Conservation (phyloP, 2,329 filamentous ascomycete species). For the Fusarium setosum region DNA sequence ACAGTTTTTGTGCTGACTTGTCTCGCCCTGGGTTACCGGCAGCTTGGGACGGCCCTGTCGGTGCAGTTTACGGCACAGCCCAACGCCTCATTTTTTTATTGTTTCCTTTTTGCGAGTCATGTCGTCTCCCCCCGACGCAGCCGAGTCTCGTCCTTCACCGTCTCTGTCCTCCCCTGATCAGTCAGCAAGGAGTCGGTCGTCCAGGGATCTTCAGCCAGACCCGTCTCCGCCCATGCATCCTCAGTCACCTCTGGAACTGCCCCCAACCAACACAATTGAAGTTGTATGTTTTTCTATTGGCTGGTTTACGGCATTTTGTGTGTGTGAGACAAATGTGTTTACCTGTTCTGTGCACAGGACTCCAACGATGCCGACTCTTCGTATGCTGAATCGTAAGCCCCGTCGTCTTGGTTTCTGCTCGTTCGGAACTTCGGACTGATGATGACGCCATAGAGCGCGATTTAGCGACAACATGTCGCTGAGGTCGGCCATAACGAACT, state of each 20-base stretch:
- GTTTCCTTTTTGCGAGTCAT: neutral
- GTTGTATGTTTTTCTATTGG: neutral
- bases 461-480: neutral
- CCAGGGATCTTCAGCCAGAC: neutral
- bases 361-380: neutral
- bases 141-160: neutral
- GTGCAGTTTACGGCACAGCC: no score
- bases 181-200: no score
- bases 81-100: no score
- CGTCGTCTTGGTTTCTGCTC: neutral
- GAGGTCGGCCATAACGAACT: neutral
- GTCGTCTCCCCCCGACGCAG: neutral
- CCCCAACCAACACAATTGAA: slow-evolving; percentile 1
- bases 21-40: neutral
- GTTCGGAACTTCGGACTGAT: neutral
- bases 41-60: neutral
- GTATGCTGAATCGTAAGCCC: slow-evolving; percentile 1
- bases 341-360: no score
- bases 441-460: neutral
- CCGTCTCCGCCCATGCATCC: neutral
- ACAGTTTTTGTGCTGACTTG: neutral
- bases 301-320: neutral
- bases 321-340: no score
- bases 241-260: neutral
- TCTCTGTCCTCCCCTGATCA: neutral